Evolutionary conservation across 2,329 filamentous ascomycete genomes (phyloP).

Genomic region (Dendryphion nanum): DNA sequence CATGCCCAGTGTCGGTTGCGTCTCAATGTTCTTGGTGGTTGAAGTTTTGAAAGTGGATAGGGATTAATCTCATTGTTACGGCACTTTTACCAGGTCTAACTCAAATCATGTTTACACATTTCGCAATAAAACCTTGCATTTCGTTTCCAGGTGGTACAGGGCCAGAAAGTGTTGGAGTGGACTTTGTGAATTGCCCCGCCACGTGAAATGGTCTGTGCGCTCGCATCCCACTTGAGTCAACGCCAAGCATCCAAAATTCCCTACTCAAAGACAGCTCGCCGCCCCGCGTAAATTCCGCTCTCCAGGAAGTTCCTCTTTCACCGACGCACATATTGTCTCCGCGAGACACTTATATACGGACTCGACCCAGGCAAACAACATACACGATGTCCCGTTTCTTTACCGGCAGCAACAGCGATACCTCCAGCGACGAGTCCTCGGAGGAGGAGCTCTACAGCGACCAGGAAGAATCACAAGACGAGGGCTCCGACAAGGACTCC

Average conservation of each 20-base stretch:
- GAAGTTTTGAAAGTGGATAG: too few relatives aligned
- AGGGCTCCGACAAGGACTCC: conserved; percentile 54
- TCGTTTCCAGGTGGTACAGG: too few relatives aligned
- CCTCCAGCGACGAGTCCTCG: conserved; percentile 85
- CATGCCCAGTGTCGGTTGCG: too few relatives aligned
- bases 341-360: background rate
- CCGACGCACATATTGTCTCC: background rate
- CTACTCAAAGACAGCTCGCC: conserved; percentile 9
- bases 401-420: conserved; percentile 90
- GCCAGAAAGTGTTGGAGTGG: too few relatives aligned
- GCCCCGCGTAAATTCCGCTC: background rate
- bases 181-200: too few relatives aligned
- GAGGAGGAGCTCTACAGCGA: conserved; percentile 94
- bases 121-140: too few relatives aligned
- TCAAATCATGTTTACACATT: too few relatives aligned
- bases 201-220: background rate
- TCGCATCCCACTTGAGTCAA: conserved; percentile 12
- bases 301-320: background rate
- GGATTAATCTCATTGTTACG: too few relatives aligned
- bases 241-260: conserved; percentile 20
- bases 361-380: too few relatives aligned
- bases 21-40: too few relatives aligned
- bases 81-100: too few relatives aligned
- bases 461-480: conserved; percentile 58
- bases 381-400: conserved; percentile 79